Evolutionary conservation across 208 protist genomes (phyloP).

Genomic region (Phytomonas francai): DNA sequence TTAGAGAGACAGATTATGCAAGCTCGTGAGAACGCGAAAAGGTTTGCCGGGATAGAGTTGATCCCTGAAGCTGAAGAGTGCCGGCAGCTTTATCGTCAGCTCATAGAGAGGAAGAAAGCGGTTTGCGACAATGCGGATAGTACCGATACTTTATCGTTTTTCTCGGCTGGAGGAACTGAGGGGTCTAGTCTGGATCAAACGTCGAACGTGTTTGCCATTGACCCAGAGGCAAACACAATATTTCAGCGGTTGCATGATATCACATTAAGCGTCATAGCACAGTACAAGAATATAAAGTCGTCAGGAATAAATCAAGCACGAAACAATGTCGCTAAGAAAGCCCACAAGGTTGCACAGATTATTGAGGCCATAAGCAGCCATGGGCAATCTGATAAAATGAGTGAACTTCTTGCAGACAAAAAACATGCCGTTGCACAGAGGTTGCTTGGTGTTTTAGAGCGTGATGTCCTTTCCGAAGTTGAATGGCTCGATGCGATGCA

Average conservation of each 20-base stretch:
- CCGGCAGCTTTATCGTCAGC: constrained; percentile 34
- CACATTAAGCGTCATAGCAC: constrained; percentile 18
- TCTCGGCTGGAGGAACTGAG: neutral
- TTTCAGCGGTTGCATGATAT: constrained; percentile 68
- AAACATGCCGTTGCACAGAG: constrained; percentile 33
- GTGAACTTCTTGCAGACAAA: constrained; percentile 33
- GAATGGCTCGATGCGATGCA: constrained; percentile 76
- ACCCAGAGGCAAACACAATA: constrained; percentile 42
- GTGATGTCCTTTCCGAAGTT: constrained; percentile 63
- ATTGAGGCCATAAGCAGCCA: constrained; percentile 15
- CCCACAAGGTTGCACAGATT: constrained; percentile 16
- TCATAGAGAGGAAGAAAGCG: constrained; percentile 28
- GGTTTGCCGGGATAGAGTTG: constrained; percentile 55
- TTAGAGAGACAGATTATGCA: constrained; percentile 78
- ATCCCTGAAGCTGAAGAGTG: constrained; percentile 46
- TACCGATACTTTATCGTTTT: neutral
- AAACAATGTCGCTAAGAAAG: constrained; percentile 5
- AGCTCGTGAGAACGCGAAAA: constrained; percentile 56
- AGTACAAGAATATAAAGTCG: constrained; percentile 4
- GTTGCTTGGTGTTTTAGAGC: constrained; percentile 57
- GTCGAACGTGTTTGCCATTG: constrained; percentile 45
- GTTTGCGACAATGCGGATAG: neutral
- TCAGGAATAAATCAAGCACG: too few species aligned
- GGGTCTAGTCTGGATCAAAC: neutral
- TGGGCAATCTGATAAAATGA: constrained; percentile 26